phyloP scores from a whole-genome alignment of 768 basidiomycete genomes.

The Cyclocybe aegerita region DNA sequence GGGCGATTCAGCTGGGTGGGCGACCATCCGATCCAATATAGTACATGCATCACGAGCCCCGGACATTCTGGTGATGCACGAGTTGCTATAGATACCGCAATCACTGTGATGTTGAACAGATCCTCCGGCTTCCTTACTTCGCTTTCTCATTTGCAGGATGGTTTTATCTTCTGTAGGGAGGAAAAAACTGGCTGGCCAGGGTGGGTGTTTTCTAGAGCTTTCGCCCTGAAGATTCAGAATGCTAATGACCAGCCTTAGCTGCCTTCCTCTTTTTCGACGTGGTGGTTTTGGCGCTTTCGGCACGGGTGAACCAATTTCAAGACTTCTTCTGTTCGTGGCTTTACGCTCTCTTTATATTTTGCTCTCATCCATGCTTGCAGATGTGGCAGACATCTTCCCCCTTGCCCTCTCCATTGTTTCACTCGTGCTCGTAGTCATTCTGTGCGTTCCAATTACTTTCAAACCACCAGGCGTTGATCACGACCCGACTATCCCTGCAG shows the following conservation, averaged over 20 bases:
- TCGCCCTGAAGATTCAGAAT: not conserved
- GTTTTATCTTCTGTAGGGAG: constrained; percentile 22
- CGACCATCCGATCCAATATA: no score
- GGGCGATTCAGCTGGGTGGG: no score
- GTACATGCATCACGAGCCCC: no score
- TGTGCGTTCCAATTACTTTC: constrained; percentile 32
- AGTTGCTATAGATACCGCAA: no score
- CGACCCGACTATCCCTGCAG: constrained; percentile 23
- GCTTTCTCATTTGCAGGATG: not conserved
- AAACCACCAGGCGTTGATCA: not conserved
- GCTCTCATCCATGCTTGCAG: constrained; percentile 23
- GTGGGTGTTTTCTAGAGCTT: constrained; percentile 15
- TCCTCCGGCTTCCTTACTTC: no score
- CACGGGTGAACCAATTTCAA: constrained; percentile 55
- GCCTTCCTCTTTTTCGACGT: constrained; percentile 45
- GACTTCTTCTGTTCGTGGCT: constrained; percentile 57
- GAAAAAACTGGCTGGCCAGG: constrained; percentile 26
- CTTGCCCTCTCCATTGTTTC: constrained; percentile 56
- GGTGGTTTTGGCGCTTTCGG: constrained; percentile 50
- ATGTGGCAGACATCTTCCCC: constrained; percentile 61
- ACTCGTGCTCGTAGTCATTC: constrained; percentile 37
- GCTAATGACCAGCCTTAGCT: constrained; percentile 24
- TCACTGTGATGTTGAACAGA: no score
- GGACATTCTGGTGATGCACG: no score
- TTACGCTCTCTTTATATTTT: not conserved